These are phyloP conservation scores for Tylopilus subfusipes DNA, from an alignment of 768 basidiomycete species.

Conservation along the genomic window DNA sequence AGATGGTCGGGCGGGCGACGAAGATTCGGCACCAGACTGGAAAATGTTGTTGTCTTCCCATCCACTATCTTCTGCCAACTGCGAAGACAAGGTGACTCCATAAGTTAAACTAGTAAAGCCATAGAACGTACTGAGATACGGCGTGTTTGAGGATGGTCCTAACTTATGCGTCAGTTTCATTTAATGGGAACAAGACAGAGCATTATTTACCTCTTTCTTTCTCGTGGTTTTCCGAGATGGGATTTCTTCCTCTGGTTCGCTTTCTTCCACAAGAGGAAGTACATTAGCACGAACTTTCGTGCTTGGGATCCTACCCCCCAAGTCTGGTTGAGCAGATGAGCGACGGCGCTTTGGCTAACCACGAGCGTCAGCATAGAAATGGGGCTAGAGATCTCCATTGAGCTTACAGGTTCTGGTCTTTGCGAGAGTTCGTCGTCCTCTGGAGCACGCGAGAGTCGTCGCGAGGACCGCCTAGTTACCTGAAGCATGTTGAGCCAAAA, in stretches of 20 bases:
- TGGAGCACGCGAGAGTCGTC: constrained; percentile 60
- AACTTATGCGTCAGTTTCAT: constrained; percentile 30
- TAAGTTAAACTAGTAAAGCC: constrained; percentile 13
- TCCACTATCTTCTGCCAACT: constrained; percentile 64
- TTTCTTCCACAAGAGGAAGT: constrained; percentile 61
- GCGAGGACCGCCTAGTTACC: constrained; percentile 52
- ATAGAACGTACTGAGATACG: constrained; percentile 48
- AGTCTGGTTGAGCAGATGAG: constrained; percentile 71
- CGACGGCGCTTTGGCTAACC: constrained; percentile 72
- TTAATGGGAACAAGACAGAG: neutral
- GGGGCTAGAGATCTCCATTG: neutral
- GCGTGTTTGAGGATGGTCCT: constrained; percentile 50
- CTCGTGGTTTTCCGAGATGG: constrained; percentile 58
- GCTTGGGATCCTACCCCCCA: constrained; percentile 53
- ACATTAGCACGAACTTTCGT: constrained; percentile 36
- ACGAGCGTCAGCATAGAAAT: constrained; percentile 14
- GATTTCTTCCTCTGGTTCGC: constrained; percentile 66
- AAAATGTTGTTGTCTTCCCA: constrained; percentile 93
- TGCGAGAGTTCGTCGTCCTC: constrained; percentile 40
- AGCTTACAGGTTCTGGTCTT: constrained; percentile 56
- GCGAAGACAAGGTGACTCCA: neutral
- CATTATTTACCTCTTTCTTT: constrained; percentile 51
- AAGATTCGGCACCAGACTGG: constrained; percentile 87
- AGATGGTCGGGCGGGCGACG: constrained; percentile 67
- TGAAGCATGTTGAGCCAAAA: constrained; percentile 8